Percentiles rank a stretch among this genome's conserved stretches.
These are phyloP conservation scores for Fagopyrum homotropicum DNA, from an alignment of 148 eudicot genomes.

Conservation along the genomic window DNA sequence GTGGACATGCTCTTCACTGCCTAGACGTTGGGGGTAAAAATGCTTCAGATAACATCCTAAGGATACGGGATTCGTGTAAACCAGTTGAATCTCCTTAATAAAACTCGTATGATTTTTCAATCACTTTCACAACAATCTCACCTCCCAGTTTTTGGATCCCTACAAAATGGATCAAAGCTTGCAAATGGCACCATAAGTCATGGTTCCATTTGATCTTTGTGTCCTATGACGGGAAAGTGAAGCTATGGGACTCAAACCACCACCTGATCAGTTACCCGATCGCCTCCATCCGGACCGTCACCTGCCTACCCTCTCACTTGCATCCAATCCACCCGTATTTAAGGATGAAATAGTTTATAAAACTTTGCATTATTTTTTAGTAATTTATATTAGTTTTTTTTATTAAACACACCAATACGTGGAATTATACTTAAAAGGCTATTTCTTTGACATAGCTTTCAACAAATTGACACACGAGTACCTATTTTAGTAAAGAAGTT, in stretches of 20 bases:
- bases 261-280: too few species aligned
- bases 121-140: background rate
- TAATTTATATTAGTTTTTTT: too few species aligned
- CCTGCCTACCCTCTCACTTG: too few species aligned
- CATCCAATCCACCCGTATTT: too few species aligned
- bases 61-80: constrained; percentile 98
- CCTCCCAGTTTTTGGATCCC: constrained; percentile 73
- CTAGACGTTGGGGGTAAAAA: constrained; percentile 90
- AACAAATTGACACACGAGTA: too few species aligned
- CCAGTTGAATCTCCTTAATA: constrained; percentile 39
- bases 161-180: constrained; percentile 76
- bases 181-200: constrained; percentile 88
- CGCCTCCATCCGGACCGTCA: too few species aligned
- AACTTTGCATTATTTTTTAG: too few species aligned
- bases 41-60: constrained; percentile 72
- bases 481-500: background rate
- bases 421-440: too few species aligned
- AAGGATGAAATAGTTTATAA: too few species aligned
- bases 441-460: too few species aligned
- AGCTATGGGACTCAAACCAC: constrained; percentile 58
- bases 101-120: background rate
- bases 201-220: constrained; percentile 81
- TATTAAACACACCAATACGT: too few species aligned
- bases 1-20: constrained; percentile 73
- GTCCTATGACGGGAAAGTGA: constrained; percentile 90